phyloP scores from a whole-genome alignment of 257 asterid species.

The Oldenlandia corymbosa region DNA sequence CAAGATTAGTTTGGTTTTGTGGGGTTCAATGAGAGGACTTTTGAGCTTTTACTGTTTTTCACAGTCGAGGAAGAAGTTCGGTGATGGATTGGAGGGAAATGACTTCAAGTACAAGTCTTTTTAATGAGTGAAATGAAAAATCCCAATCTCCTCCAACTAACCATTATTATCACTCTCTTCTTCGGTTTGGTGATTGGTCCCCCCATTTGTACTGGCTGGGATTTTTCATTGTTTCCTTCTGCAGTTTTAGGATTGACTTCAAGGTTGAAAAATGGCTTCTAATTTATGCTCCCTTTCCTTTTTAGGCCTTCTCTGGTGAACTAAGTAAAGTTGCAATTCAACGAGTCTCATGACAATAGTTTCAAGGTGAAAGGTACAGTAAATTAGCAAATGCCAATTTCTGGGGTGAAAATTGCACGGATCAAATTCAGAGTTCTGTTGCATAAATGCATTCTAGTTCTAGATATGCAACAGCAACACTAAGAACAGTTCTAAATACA shows the following conservation, averaged over 20 bases:
- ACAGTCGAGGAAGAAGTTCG: slow-evolving; percentile 17
- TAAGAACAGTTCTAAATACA: no score
- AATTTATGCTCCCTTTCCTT: not conserved
- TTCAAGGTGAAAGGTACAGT: no score
- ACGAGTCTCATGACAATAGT: no score
- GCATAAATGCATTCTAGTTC: no score
- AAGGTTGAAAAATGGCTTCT: not conserved
- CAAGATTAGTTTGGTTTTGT: slow-evolving; percentile 5
- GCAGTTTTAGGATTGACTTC: not conserved
- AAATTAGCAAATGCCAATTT: no score
- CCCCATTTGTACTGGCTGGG: not conserved
- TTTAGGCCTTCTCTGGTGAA: no score
- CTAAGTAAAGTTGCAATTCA: no score
- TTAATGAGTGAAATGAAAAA: not conserved
- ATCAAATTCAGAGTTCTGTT: no score
- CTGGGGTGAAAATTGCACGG: no score
- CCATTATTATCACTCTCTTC: not conserved
- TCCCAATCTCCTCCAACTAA: not conserved
- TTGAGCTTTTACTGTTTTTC: not conserved
- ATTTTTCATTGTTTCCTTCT: not conserved
- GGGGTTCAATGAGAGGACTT: not conserved
- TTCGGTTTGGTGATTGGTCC: no score
- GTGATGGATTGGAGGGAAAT: slow-evolving; percentile 17
- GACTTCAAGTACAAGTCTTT: slow-evolving; percentile 13
- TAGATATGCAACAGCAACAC: no score